Conservation (phyloP, 1,284 basidiomycete genomes). For the Cutaneotrichosporon arboriforme region DNA sequence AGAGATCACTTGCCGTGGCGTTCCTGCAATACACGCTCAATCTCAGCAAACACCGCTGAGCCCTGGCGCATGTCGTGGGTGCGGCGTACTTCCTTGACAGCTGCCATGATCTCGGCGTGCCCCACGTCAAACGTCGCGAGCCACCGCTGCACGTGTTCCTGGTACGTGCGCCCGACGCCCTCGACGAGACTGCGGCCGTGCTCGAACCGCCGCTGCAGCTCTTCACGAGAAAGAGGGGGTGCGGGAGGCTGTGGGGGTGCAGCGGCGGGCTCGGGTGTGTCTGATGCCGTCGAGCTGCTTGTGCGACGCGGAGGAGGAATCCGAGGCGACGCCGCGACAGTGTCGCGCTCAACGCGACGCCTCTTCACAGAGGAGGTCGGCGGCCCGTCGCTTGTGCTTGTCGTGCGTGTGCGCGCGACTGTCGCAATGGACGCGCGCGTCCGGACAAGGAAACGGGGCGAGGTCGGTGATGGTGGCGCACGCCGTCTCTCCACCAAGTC, state of each 20-base stretch:
- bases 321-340: not conserved
- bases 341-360: not conserved
- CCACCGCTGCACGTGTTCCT: not conserved
- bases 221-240: not conserved
- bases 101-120: not conserved
- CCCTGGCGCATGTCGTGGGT: not conserved
- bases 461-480: not conserved
- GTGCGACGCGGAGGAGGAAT: not conserved
- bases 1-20: not conserved
- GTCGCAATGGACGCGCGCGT: not conserved
- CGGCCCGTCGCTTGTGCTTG: not conserved
- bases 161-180: not conserved
- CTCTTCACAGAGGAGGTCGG: not conserved
- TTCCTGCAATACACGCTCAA: not conserved
- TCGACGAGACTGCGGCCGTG: not conserved
- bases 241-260: not conserved
- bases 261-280: not conserved
- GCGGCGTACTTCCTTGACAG: not conserved
- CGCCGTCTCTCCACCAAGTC: not conserved
- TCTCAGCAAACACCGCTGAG: not conserved
- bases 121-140: not conserved
- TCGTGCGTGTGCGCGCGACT: not conserved
- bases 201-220: not conserved
- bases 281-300: not conserved
- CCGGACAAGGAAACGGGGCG: not conserved